Percentiles rank a stretch among this genome's conserved stretches.
Evolutionary conservation across 2,329 filamentous ascomycete genomes (phyloP).

Genomic region (Fusarium sp.): DNA sequence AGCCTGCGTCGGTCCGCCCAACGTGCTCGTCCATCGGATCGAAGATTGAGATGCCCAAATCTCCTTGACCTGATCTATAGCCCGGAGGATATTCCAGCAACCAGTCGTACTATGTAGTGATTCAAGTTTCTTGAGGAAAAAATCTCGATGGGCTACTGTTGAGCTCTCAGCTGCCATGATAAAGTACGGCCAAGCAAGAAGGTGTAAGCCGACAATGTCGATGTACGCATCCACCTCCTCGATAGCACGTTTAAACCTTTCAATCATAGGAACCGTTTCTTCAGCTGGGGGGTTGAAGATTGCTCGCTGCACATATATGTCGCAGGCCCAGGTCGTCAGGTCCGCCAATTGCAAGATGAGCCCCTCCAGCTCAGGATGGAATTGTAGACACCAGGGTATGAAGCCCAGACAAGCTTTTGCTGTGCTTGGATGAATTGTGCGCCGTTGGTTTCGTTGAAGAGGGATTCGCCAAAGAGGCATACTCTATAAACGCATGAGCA

Average conservation of each 20-base stretch:
- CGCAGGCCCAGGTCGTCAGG: slow-evolving; percentile 32
- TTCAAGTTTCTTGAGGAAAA: slow-evolving; percentile 35
- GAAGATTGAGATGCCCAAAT: slow-evolving; percentile 41
- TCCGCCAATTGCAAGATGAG: slow-evolving; percentile 32
- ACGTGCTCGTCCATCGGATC: slow-evolving; percentile 37
- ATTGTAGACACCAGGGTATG: slow-evolving; percentile 35
- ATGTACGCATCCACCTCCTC: slow-evolving; percentile 34
- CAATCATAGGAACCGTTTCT: slow-evolving; percentile 27
- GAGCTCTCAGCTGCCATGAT: slow-evolving; percentile 40
- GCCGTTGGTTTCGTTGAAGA: slow-evolving; percentile 35
- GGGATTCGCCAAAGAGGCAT: slow-evolving; percentile 37
- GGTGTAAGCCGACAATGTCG: slow-evolving; percentile 34
- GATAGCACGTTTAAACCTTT: slow-evolving; percentile 30
- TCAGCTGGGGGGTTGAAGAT: slow-evolving; percentile 27
- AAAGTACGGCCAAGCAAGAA: slow-evolving; percentile 39
- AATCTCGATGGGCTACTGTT: slow-evolving; percentile 28
- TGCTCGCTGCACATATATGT: slow-evolving; percentile 39
- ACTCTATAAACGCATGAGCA: slow-evolving; percentile 12
- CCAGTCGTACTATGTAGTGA: slow-evolving; percentile 31
- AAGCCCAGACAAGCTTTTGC: slow-evolving; percentile 35
- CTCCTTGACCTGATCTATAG: slow-evolving; percentile 39
- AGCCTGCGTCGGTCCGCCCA: slow-evolving; percentile 38
- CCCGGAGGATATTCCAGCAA: slow-evolving; percentile 37
- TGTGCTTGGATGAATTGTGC: slow-evolving; percentile 38
- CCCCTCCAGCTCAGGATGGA: slow-evolving; percentile 34